Conservation (phyloP, 257 asterid species). For the Fraxinus excelsior region DNA sequence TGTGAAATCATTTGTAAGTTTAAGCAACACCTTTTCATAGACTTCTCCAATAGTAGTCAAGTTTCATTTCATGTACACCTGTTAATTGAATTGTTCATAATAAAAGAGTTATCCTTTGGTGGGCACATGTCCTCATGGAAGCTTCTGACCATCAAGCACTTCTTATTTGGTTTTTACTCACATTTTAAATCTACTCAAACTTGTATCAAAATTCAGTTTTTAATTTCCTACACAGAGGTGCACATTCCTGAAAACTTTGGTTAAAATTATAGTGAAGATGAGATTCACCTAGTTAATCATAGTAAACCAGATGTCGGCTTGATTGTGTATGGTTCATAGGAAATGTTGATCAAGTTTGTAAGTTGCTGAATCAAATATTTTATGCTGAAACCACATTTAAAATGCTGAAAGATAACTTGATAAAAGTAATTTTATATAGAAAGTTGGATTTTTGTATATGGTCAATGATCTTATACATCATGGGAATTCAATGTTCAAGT, state of each 20-base stretch:
- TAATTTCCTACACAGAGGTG: not conserved
- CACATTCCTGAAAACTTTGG: not conserved
- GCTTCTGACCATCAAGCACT: not conserved
- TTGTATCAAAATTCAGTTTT: not conserved
- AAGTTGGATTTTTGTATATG: not conserved
- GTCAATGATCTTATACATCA: not conserved
- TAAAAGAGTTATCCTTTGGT: not conserved
- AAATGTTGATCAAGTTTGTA: not conserved
- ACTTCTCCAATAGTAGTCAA: not conserved
- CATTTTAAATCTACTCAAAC: not conserved
- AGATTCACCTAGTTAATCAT: not conserved
- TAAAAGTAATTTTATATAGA: not conserved
- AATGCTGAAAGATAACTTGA: not conserved
- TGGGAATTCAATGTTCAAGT: constrained; percentile 4
- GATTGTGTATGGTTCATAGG: not conserved
- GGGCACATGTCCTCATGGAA: not conserved
- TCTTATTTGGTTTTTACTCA: not conserved
- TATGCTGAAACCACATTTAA: not conserved
- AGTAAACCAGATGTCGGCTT: not conserved
- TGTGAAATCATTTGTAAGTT: not conserved
- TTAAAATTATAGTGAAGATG: not conserved
- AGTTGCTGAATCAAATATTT: not conserved
- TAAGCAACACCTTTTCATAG: not conserved
- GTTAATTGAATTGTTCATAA: not conserved
- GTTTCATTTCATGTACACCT: not conserved